Evolutionary conservation across 1,284 basidiomycete species (phyloP).

Genomic region (Cerioporus squamosus): DNA sequence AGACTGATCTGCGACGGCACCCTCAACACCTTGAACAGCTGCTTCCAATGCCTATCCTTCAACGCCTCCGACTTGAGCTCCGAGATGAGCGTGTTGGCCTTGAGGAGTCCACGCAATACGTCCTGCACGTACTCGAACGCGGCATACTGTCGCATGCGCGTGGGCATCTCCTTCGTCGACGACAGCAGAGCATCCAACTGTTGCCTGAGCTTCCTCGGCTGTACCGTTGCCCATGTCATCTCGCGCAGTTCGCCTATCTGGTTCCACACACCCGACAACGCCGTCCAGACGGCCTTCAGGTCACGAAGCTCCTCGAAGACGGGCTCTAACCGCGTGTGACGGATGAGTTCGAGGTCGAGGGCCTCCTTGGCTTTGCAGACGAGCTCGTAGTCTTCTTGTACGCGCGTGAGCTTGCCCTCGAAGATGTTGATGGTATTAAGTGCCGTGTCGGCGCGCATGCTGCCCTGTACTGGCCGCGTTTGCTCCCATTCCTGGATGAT

Average conservation of each 20-base stretch:
- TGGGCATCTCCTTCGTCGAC: conserved; percentile 98
- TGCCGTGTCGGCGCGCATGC: conserved; percentile 92
- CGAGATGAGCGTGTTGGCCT: conserved; percentile 86
- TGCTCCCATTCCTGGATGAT: conserved; percentile 94
- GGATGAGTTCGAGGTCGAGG: conserved; percentile 89
- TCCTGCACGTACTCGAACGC: conserved; percentile 99
- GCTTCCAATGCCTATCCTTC: conserved; percentile 98
- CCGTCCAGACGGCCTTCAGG: conserved; percentile 98
- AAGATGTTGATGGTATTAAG: conserved; percentile 96
- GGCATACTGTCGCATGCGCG: conserved; percentile 97
- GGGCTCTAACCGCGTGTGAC: conserved; percentile 91
- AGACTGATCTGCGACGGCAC: conserved; percentile 69
- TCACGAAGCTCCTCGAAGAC: conserved; percentile 96
- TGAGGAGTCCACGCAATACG: conserved; percentile 82
- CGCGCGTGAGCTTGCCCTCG: conserved; percentile 86
- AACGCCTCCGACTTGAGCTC: conserved; percentile 98
- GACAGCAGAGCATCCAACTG: conserved; percentile 88
- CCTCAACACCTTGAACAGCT: conserved; percentile 91
- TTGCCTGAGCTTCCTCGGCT: conserved; percentile 93
- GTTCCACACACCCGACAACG: conserved; percentile 95
- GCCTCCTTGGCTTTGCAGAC: conserved; percentile 97
- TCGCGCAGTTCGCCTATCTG: conserved; percentile 92
- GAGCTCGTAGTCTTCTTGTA: conserved; percentile 93
- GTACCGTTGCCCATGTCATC: conserved; percentile 89
- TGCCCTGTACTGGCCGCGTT: conserved; percentile 94